Conservation (phyloP, 768 basidiomycete genomes). For the Kwoniella sp. region DNA sequence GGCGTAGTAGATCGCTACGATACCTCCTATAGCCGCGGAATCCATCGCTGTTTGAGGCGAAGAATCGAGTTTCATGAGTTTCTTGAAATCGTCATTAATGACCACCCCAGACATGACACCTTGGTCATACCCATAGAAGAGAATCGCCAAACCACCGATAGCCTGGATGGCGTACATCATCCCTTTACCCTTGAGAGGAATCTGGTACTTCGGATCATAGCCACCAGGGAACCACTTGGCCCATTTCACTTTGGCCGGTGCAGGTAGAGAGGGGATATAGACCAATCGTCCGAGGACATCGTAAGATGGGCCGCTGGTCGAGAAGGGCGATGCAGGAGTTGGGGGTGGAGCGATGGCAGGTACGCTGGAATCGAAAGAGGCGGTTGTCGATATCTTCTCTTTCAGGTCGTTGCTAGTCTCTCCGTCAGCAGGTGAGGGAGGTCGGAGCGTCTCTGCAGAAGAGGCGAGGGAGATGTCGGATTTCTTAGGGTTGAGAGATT, state of each 20-base stretch:
- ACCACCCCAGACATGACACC: slow-evolving; percentile 22
- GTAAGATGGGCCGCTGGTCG: slow-evolving; percentile 7
- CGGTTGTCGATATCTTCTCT: not conserved
- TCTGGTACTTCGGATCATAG: slow-evolving; percentile 6
- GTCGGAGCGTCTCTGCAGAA: not conserved
- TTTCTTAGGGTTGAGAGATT: not conserved
- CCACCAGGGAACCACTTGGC: slow-evolving; percentile 18
- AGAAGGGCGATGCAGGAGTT: slow-evolving; percentile 5
- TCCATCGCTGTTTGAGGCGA: slow-evolving; percentile 7
- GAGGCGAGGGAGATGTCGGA: slow-evolving; percentile 5
- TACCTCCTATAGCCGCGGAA: slow-evolving; percentile 32
- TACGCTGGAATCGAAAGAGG: slow-evolving; percentile 1
- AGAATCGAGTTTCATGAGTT: slow-evolving; percentile 33
- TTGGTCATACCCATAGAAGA: slow-evolving; percentile 39
- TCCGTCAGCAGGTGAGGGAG: not conserved
- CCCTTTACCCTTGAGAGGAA: slow-evolving; percentile 12
- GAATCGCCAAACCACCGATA: slow-evolving; percentile 29
- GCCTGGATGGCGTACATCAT: slow-evolving; percentile 28
- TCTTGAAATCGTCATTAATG: slow-evolving; percentile 32
- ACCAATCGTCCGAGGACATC: slow-evolving; percentile 16
- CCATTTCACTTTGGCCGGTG: slow-evolving; percentile 9
- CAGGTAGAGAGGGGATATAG: slow-evolving; percentile 14
- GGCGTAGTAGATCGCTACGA: slow-evolving; percentile 42
- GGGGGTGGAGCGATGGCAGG: not conserved
- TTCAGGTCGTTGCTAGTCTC: not conserved